Evolutionary conservation across 2,329 filamentous ascomycete genomes (phyloP).

Genomic region (Curvularia lunata): DNA sequence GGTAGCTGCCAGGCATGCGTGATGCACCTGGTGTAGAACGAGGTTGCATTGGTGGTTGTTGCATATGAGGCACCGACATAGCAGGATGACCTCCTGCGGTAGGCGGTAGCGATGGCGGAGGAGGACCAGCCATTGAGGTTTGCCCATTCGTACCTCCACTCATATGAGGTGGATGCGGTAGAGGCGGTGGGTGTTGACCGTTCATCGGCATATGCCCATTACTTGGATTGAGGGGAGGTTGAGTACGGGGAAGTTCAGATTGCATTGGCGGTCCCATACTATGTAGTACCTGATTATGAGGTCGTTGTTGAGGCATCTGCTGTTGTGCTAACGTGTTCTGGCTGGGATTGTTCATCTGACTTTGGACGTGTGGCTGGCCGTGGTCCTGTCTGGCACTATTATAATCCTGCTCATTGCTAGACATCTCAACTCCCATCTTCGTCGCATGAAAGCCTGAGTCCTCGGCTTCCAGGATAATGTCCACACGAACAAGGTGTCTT

Average conservation of each 20-base stretch:
- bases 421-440: constrained; percentile 2
- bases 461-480: constrained; percentile 41
- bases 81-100: not conserved
- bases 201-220: constrained; percentile 6
- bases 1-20: constrained; percentile 28
- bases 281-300: constrained; percentile 11
- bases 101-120: constrained; percentile 8
- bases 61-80: constrained; percentile 18
- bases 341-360: constrained; percentile 1
- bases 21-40: not conserved
- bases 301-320: constrained; percentile 7
- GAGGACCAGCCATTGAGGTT: not conserved
- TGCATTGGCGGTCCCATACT: constrained; percentile 10
- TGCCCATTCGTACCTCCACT: not conserved
- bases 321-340: constrained; percentile 19
- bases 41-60: constrained; percentile 13
- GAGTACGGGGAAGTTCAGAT: constrained; percentile 10
- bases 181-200: constrained; percentile 12
- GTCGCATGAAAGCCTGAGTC: constrained; percentile 23
- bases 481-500: constrained; percentile 31
- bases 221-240: constrained; percentile 8
- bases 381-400: not conserved
- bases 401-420: not conserved
- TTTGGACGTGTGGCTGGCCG: constrained; percentile 8
- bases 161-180: constrained; percentile 15